Conservation (phyloP, 768 basidiomycete genomes). For the Mycena latifolia region DNA sequence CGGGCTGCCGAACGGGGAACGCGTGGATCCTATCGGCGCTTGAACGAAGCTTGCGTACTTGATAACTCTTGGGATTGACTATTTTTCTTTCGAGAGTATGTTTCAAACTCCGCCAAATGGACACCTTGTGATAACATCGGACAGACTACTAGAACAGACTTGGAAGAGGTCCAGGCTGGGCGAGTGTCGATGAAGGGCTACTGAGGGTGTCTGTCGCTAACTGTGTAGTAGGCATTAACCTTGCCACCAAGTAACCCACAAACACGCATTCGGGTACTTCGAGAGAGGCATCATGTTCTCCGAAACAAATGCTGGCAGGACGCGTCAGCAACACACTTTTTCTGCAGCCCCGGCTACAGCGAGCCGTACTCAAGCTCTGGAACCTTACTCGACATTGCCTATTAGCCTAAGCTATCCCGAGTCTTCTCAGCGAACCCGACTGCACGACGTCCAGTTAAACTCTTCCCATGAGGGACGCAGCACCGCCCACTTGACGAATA, state of each 20-base stretch:
- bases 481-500: background rate
- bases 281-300: background rate
- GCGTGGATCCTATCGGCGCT: background rate
- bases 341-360: background rate
- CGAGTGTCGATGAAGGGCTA: background rate
- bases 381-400: background rate
- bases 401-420: slow-evolving; percentile 12
- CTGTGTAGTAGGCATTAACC: background rate
- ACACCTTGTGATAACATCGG: background rate
- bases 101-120: background rate
- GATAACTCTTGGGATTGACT: background rate
- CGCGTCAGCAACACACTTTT: background rate
- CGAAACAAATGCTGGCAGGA: background rate
- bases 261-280: background rate
- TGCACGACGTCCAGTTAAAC: slow-evolving; percentile 4
- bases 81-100: background rate
- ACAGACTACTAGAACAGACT: background rate
- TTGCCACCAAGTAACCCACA: background rate
- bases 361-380: background rate
- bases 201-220: background rate
- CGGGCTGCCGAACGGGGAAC: too few species aligned
- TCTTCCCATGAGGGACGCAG: background rate
- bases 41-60: slow-evolving; percentile 4
- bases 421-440: slow-evolving; percentile 21
- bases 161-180: background rate